Percentiles rank a stretch among this genome's conserved stretches.
These are phyloP conservation scores for Pinus albicaulis DNA, from an alignment of 75 land plant genomes.

Conservation along the genomic window DNA sequence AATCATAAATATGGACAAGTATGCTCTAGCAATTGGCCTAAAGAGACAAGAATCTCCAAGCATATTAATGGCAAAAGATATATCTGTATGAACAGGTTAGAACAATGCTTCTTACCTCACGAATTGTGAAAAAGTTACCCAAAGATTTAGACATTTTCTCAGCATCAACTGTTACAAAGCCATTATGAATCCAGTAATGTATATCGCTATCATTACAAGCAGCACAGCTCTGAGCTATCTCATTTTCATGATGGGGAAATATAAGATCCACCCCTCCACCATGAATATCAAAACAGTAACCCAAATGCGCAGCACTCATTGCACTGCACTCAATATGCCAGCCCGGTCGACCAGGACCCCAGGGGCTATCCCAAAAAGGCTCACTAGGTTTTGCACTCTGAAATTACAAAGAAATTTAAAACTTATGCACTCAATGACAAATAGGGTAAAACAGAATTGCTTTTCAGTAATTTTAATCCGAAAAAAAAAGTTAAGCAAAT, in stretches of 20 bases:
- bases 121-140: constrained; percentile 95
- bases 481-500: constrained; percentile 1
- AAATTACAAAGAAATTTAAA: not conserved
- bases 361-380: constrained; percentile 95
- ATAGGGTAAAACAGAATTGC: not conserved
- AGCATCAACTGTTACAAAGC: constrained; percentile 80
- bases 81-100: not conserved
- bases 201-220: constrained; percentile 75
- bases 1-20: not conserved
- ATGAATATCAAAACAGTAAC: constrained; percentile 87
- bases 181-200: constrained; percentile 95
- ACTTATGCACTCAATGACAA: not conserved
- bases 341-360: constrained; percentile 97
- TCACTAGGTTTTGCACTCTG: constrained; percentile 94
- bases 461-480: not conserved
- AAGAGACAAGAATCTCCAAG: not conserved
- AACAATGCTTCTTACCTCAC: constrained; percentile 56
- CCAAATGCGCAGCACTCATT: constrained; percentile 86
- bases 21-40: not conserved
- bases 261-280: constrained; percentile 98
- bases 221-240: constrained; percentile 95
- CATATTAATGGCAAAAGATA: not conserved
- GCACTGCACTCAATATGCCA: constrained; percentile 99
- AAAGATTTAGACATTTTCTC: constrained; percentile 99
- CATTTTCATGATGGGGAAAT: constrained; percentile 99